phyloP scores from a whole-genome alignment of 169 alveolate genomes.

The Eimeria zaria region DNA sequence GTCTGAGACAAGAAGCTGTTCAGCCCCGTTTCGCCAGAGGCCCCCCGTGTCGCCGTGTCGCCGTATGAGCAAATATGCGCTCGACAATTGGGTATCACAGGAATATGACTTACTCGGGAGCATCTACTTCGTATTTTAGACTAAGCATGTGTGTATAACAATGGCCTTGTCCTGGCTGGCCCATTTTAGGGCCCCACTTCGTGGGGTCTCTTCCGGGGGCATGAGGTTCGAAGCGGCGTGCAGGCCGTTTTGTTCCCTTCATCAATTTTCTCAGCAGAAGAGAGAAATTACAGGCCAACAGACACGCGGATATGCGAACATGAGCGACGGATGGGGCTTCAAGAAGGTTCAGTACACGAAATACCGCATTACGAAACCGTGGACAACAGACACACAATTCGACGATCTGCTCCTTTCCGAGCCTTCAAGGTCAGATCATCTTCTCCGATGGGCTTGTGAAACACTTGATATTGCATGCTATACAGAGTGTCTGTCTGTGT shows the following conservation, averaged over 20 bases:
- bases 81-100: neutral
- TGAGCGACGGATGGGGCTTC: constrained; percentile 80
- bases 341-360: constrained; percentile 90
- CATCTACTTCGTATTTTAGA: neutral
- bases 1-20: neutral
- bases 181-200: constrained; percentile 61
- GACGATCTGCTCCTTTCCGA: constrained; percentile 92
- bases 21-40: constrained; percentile 44
- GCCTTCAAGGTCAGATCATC: constrained; percentile 88
- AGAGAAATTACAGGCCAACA: neutral
- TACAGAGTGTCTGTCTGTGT: neutral
- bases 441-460: neutral
- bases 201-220: constrained; percentile 69
- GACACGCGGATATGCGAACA: constrained; percentile 56
- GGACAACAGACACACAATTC: constrained; percentile 91
- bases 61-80: neutral
- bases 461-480: neutral
- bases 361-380: constrained; percentile 93
- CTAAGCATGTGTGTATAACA: constrained; percentile 50
- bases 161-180: constrained; percentile 42
- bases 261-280: neutral
- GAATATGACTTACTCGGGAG: neutral
- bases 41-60: constrained; percentile 21
- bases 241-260: constrained; percentile 11
- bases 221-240: constrained; percentile 1